phyloP scores from a whole-genome alignment of 2,329 filamentous ascomycete species.

The Claviceps capensis region DNA sequence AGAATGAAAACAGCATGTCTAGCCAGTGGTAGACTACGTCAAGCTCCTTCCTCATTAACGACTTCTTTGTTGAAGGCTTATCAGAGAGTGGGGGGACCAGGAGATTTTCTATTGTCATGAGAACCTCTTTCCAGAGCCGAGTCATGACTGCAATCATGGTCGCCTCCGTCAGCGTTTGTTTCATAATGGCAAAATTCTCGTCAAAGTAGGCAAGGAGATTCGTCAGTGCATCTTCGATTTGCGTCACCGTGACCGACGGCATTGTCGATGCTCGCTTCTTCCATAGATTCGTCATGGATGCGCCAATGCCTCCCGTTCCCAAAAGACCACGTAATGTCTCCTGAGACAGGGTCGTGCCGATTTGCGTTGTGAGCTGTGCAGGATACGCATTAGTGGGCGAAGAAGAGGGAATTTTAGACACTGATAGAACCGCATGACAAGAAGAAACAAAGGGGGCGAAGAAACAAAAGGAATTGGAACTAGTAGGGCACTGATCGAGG shows the following conservation, averaged over 20 bases:
- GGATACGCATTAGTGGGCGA: background rate
- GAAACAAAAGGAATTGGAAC: background rate
- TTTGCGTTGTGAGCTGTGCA: conserved; percentile 71
- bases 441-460: background rate
- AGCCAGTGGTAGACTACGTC: conserved; percentile 95
- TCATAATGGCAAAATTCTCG: conserved; percentile 98
- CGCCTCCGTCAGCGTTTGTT: conserved; percentile 81
- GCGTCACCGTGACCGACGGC: conserved; percentile 50
- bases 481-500: background rate
- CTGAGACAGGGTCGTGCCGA: conserved; percentile 74
- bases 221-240: conserved; percentile 69
- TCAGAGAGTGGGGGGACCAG: conserved; percentile 90
- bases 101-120: conserved; percentile 79
- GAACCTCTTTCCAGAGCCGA: conserved; percentile 90
- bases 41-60: conserved; percentile 73
- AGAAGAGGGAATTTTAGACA: background rate
- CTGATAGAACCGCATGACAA: background rate
- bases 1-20: conserved; percentile 81
- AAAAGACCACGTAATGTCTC: conserved; percentile 66
- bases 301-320: conserved; percentile 53
- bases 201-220: conserved; percentile 91
- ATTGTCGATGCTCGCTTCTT: conserved; percentile 43
- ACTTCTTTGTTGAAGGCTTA: conserved; percentile 76
- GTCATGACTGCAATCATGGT: conserved; percentile 99
- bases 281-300: conserved; percentile 58